Conservation (phyloP, 805 yeast genomes). For the Zygotorulaspora florentina region DNA sequence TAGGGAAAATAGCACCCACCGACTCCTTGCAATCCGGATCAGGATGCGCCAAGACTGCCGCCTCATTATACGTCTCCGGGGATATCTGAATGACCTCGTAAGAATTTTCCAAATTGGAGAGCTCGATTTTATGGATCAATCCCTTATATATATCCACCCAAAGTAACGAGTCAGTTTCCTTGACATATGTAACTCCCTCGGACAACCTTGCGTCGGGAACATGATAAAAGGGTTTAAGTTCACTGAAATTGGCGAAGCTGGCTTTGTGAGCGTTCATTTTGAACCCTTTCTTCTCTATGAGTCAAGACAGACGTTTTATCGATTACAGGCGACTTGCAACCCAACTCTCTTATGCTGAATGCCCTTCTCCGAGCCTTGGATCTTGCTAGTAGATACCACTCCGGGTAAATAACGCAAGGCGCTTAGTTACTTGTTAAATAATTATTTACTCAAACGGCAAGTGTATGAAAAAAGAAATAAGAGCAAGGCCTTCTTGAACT, state of each 20-base stretch:
- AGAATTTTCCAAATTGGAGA: slow-evolving; percentile 22
- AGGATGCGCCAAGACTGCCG: slow-evolving; percentile 8
- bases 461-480: too few species aligned
- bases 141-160: slow-evolving; percentile 43
- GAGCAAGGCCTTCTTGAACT: too few species aligned
- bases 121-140: slow-evolving; percentile 34
- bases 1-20: slow-evolving; percentile 71
- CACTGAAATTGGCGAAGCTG: slow-evolving; percentile 8
- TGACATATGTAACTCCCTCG: slow-evolving; percentile 66
- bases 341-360: too few species aligned
- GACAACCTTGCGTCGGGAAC: slow-evolving; percentile 40
- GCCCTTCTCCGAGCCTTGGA: too few species aligned
- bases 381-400: too few species aligned
- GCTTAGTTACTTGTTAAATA: too few species aligned
- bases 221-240: slow-evolving; percentile 20
- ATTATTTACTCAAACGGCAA: too few species aligned
- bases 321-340: too few species aligned
- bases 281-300: neutral
- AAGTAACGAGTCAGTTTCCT: slow-evolving; percentile 45
- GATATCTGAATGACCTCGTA: slow-evolving; percentile 16
- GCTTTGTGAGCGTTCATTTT: neutral
- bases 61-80: slow-evolving; percentile 7
- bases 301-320: too few species aligned
- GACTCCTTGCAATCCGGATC: slow-evolving; percentile 34
- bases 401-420: too few species aligned